Base-by-base conservation (phyloP, 2,329 filamentous ascomycete species). In the Epichloe typhina region DNA sequence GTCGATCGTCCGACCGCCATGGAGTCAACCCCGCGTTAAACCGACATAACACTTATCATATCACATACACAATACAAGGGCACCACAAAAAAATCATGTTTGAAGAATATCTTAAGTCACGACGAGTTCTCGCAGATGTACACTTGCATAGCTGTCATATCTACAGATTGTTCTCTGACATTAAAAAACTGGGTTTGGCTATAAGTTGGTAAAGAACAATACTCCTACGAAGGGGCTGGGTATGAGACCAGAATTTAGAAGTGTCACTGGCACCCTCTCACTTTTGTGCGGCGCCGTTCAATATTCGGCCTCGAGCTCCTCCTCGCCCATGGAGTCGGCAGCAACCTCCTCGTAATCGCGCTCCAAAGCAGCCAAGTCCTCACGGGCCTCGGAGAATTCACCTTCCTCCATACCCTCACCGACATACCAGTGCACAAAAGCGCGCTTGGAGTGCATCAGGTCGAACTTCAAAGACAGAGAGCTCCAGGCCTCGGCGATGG, bases 391-490 rank as follows among this genome's bases (percentile, higher is more conserved):
- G 52, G 88, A 95, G 82, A 98, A 98, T 75, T 98, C 93, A 72
- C 93, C 93, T 73, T 98, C 93, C 80, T 98, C 93, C 93, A 98
- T 98, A 83, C 93, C 93, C 80, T 97, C 93, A 76, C 93, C 93
- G 67, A 98, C 93, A 66, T 97, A 98, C 93, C 93, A 98, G 77
- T 98, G 93, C 58, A 98, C 93, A 75, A 98, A 98, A 56, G 93
- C 93, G 77, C 93, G 93, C 86, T 98, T 98, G 71, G 88, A 94
- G 84, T 97, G 96, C 93, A 98, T 98, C 70, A 98, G 88, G 68
- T 98, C 93, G 77, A 98, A 98, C 78, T 98, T 98, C 81, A 85
- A 82, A 55, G 89, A 94, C 58, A 98, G 82, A 59, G 89, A 89
- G 57, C 87, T 90, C 93, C 93, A 98, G 57, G 93, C 93, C 76